Evolutionary conservation across 306 rosid species (phyloP).

Genomic region (Albizia julibrissin): DNA sequence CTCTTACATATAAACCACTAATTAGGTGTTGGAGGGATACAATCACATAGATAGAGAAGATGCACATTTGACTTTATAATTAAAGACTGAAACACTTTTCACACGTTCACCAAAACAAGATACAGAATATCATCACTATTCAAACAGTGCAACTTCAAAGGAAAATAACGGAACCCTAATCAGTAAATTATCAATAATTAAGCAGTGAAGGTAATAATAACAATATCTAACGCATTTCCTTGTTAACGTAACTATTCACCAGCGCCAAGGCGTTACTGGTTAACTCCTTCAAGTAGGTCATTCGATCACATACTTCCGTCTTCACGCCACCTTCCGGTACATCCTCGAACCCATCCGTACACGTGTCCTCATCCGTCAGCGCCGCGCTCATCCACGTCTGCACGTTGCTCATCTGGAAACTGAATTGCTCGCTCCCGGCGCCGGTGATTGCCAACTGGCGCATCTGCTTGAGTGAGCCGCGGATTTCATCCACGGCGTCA

Average conservation of each 20-base stretch:
- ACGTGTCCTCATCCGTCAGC: conserved; percentile 75
- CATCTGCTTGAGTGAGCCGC: conserved; percentile 74
- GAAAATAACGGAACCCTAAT: neutral
- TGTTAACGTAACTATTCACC: conserved; percentile 54
- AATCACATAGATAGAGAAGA: neutral
- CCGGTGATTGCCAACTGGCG: conserved; percentile 33
- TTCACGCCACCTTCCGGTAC: conserved; percentile 55
- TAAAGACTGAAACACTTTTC: neutral
- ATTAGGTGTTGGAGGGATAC: neutral
- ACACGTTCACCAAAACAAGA: neutral
- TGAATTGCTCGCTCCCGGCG: conserved; percentile 33
- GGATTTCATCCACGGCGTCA: conserved; percentile 13
- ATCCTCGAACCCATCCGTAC: conserved; percentile 75
- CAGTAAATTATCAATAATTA: neutral
- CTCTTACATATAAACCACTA: too few relatives aligned
- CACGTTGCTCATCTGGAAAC: conserved; percentile 75
- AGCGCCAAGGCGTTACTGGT: conserved; percentile 78
- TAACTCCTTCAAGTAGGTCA: conserved; percentile 50
- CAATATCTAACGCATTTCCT: conserved; percentile 18
- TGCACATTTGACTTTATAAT: neutral
- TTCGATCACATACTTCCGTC: conserved; percentile 43
- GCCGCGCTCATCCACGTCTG: conserved; percentile 98
- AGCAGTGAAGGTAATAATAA: neutral
- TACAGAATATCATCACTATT: neutral
- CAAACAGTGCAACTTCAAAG: neutral